Evolutionary conservation across 805 yeast species (phyloP).

Genomic region (Schizosaccharomyces lindneri): DNA sequence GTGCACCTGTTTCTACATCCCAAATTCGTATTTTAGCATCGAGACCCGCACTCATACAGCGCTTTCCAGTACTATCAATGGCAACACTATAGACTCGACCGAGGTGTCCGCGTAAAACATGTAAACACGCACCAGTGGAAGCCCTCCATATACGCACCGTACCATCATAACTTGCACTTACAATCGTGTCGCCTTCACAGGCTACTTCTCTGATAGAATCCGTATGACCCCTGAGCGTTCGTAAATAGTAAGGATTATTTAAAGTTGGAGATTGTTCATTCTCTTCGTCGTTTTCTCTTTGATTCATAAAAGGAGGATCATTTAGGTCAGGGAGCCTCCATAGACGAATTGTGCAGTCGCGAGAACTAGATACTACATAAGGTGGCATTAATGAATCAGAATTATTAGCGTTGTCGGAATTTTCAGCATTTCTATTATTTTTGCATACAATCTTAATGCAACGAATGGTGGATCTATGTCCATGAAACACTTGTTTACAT

Average conservation of each 20-base stretch:
- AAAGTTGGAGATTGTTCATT: neutral
- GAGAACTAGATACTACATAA: conserved; percentile 64
- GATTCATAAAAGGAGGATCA: neutral
- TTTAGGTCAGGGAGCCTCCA: conserved; percentile 32
- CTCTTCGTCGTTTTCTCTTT: neutral
- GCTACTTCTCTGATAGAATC: conserved; percentile 64
- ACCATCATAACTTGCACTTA: conserved; percentile 75
- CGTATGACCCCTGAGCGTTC: conserved; percentile 43
- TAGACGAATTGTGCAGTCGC: conserved; percentile 72
- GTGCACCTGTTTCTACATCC: conserved; percentile 75
- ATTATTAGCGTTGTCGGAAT: conserved; percentile 20
- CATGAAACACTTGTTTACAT: conserved; percentile 65
- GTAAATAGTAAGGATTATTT: conserved; percentile 62
- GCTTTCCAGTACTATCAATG: conserved; percentile 43
- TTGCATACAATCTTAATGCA: conserved; percentile 32
- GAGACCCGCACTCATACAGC: conserved; percentile 85
- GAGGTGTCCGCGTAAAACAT: conserved; percentile 75
- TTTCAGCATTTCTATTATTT: conserved; percentile 16
- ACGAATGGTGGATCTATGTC: conserved; percentile 80
- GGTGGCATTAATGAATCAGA: conserved; percentile 22
- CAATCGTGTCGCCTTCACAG: conserved; percentile 49
- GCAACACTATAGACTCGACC: conserved; percentile 81
- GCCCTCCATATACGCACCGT: conserved; percentile 78
- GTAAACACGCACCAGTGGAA: conserved; percentile 68
- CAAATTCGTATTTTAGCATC: conserved; percentile 88